Evolutionary conservation across 2,329 filamentous ascomycete species (phyloP).

Genomic region (Fusarium sp.): DNA sequence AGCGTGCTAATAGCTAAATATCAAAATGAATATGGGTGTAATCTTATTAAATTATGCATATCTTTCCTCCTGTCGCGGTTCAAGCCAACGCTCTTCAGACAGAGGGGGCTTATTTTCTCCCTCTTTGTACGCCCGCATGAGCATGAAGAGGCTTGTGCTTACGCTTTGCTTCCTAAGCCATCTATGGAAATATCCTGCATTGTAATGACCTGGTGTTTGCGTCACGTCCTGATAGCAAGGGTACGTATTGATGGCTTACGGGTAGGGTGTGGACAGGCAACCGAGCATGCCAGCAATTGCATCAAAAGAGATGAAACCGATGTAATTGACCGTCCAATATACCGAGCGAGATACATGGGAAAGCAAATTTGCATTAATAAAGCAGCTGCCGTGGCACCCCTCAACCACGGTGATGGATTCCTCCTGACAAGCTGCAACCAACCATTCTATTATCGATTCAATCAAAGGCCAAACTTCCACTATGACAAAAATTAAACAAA

Average conservation of each 20-base stretch:
- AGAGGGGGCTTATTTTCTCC: neutral
- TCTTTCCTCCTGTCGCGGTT: neutral
- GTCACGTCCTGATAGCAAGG: neutral
- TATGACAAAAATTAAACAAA: neutral
- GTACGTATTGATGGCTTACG: too few species aligned
- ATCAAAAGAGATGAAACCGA: too few species aligned
- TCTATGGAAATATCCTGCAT: neutral
- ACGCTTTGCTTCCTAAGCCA: neutral
- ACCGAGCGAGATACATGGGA: too few species aligned
- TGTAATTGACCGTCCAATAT: too few species aligned
- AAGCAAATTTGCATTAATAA: too few species aligned
- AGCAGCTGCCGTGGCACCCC: too few species aligned
- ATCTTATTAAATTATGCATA: neutral
- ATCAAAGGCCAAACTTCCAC: too few species aligned
- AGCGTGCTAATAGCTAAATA: neutral
- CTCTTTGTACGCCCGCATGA: neutral
- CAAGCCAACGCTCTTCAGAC: neutral
- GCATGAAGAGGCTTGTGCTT: neutral
- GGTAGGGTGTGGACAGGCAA: too few species aligned
- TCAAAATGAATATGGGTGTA: neutral
- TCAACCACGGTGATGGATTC: too few species aligned
- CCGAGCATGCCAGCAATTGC: too few species aligned
- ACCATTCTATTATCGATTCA: too few species aligned
- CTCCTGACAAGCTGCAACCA: too few species aligned
- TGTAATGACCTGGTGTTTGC: neutral